These are phyloP conservation scores for bread wheat (Triticum aestivum) DNA, from an alignment of 176 grass and related monocot genomes.

Conservation along the genomic window DNA sequence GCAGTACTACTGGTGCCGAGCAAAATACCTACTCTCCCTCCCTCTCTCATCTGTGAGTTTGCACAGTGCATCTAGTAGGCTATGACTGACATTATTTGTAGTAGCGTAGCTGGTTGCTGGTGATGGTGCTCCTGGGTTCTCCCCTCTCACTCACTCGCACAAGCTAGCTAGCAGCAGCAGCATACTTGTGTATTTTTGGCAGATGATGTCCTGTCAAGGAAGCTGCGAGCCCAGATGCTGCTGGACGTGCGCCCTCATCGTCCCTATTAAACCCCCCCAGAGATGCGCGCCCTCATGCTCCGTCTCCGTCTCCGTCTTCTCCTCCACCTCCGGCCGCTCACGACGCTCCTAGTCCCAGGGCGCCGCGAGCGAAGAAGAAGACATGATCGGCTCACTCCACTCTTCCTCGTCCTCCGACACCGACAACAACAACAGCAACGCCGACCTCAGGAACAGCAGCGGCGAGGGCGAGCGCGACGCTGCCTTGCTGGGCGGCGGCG, in stretches of 20 bases:
- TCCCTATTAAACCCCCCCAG: conserved; percentile 56
- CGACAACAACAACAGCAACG: conserved; percentile 25
- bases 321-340: conserved; percentile 27
- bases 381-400: conserved; percentile 84
- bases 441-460: neutral
- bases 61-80: conserved; percentile 61
- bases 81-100: conserved; percentile 17
- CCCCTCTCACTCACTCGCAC: conserved; percentile 34
- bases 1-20: neutral
- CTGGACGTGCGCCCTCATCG: conserved; percentile 17
- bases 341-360: neutral
- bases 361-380: neutral
- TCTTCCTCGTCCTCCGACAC: conserved; percentile 46
- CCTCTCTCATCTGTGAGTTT: conserved; percentile 41
- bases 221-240: conserved; percentile 75
- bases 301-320: conserved; percentile 31
- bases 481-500: neutral
- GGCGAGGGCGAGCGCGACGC: neutral
- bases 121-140: neutral
- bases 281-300: conserved; percentile 30
- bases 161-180: conserved; percentile 27
- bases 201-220: conserved; percentile 99
- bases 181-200: conserved; percentile 74
- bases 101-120: conserved; percentile 26
- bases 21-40: conserved; percentile 18